phyloP scores from a whole-genome alignment of 805 yeast species.

The Metschnikowia continentalis region DNA sequence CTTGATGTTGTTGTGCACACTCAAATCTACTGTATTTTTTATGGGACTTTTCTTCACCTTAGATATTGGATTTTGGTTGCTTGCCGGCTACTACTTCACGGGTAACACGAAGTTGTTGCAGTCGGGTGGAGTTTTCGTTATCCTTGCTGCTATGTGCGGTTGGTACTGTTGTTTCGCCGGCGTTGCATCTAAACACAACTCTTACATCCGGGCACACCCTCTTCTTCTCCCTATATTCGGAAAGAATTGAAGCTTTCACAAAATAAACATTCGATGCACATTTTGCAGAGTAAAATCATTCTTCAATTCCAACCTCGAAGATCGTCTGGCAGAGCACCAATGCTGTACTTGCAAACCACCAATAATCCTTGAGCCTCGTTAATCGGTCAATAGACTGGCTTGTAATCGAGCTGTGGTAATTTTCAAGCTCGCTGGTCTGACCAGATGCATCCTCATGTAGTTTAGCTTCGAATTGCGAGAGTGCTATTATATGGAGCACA shows the following conservation, averaged over 20 bases:
- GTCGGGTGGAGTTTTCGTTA: conserved; percentile 16
- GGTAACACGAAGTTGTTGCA: conserved; percentile 14
- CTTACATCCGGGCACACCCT: conserved; percentile 13
- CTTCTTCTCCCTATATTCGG: conserved; percentile 14
- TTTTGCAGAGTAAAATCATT: no score
- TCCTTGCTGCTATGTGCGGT: conserved; percentile 15
- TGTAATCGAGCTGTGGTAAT: neutral
- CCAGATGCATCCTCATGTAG: neutral
- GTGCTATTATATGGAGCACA: neutral
- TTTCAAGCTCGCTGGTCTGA: neutral
- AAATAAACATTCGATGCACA: no score
- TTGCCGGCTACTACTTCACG: conserved; percentile 51
- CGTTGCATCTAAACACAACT: conserved; percentile 15
- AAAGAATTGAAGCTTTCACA: neutral
- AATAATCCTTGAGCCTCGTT: neutral
- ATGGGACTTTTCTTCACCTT: conserved; percentile 51
- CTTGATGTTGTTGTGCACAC: conserved; percentile 51
- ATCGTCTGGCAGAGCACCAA: neutral
- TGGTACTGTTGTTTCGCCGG: conserved; percentile 20
- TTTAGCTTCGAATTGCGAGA: conserved; percentile 1
- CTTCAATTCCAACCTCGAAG: neutral
- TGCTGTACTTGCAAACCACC: conserved; percentile 4
- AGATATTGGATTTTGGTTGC: conserved; percentile 50
- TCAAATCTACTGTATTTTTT: conserved; percentile 48
- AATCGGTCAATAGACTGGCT: neutral